A percentile compares a stretch with the other conserved stretches of the same genome.
Conservation (phyloP, 495 filamentous ascomycete genomes). For the Neurospora cerealis region DNA sequence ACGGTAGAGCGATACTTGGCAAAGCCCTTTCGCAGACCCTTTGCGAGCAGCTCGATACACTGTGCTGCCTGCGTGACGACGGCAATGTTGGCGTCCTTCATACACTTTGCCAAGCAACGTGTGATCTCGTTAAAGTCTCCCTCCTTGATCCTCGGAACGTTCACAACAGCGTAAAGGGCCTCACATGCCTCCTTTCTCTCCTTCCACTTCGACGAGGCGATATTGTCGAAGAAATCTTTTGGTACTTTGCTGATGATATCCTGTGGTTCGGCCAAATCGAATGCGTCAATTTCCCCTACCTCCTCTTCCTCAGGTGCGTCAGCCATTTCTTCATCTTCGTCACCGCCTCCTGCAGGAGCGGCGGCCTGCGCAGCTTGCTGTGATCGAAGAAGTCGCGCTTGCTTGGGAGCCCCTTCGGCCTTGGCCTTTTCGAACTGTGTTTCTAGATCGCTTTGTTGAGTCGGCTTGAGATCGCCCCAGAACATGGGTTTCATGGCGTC, state of each 20-base stretch:
- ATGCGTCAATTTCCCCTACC: constrained; percentile 61
- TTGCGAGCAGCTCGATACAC: constrained; percentile 86
- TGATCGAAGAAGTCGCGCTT: constrained; percentile 77
- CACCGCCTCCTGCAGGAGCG: constrained; percentile 47
- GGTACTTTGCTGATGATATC: constrained; percentile 82
- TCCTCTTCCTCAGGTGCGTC: constrained; percentile 59
- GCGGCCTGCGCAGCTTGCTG: constrained; percentile 76
- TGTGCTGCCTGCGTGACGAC: constrained; percentile 91
- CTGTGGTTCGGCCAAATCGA: constrained; percentile 84
- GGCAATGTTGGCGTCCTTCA: constrained; percentile 97
- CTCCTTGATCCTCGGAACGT: constrained; percentile 88
- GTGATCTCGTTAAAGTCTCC: constrained; percentile 78
- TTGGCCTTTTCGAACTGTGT: constrained; percentile 90
- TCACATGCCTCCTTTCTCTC: constrained; percentile 94
- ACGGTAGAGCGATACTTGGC: constrained; percentile 69
- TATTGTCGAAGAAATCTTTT: constrained; percentile 66
- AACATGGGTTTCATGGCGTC: constrained; percentile 98
- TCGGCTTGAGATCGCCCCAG: constrained; percentile 90
- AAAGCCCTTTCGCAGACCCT: constrained; percentile 71
- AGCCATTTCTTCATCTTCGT: constrained; percentile 41
- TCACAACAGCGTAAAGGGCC: constrained; percentile 61
- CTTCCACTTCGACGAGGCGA: constrained; percentile 93
- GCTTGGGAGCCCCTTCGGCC: constrained; percentile 76
- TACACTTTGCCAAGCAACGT: constrained; percentile 75
- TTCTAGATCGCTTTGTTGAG: constrained; percentile 90